A percentile compares a stretch with the other conserved stretches of the same genome.
Conservation (phyloP, 306 rosid species). For the Medicago arabica region DNA sequence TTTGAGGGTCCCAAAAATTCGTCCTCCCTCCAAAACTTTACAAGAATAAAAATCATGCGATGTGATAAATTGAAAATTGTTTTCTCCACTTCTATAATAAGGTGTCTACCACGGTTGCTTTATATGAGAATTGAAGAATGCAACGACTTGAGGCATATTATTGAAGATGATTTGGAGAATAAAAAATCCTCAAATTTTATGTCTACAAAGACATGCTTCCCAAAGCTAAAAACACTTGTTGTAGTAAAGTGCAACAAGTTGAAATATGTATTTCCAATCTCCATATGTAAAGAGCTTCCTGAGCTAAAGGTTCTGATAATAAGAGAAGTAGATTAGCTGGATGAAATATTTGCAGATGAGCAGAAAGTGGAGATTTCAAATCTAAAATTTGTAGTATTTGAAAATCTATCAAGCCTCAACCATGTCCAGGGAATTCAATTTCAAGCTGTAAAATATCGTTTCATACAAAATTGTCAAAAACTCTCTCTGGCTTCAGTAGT, state of each 20-base stretch:
- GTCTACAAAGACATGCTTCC: slow-evolving; percentile 12
- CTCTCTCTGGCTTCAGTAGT: background rate
- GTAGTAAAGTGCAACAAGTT: background rate
- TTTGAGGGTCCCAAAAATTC: background rate
- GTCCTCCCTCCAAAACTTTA: background rate
- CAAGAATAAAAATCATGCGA: accelerated
- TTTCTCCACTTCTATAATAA: background rate
- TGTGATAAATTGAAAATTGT: slow-evolving; percentile 21
- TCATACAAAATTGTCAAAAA: background rate
- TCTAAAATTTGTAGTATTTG: background rate
- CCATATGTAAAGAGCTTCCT: background rate
- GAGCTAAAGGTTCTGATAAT: background rate
- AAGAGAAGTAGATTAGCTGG: background rate
- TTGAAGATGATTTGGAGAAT: slow-evolving; percentile 21
- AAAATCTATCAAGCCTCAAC: background rate
- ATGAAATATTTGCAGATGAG: background rate
- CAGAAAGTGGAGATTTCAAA: slow-evolving; percentile 7
- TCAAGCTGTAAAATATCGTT: background rate
- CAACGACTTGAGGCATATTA: slow-evolving; percentile 10
- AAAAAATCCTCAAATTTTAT: too few species aligned
- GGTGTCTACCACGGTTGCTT: background rate
- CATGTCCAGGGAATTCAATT: background rate
- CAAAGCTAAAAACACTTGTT: background rate
- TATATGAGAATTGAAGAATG: accelerated
- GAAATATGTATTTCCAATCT: background rate